Conservation (phyloP, 257 asterid genomes). For the Ehretia macrophylla region DNA sequence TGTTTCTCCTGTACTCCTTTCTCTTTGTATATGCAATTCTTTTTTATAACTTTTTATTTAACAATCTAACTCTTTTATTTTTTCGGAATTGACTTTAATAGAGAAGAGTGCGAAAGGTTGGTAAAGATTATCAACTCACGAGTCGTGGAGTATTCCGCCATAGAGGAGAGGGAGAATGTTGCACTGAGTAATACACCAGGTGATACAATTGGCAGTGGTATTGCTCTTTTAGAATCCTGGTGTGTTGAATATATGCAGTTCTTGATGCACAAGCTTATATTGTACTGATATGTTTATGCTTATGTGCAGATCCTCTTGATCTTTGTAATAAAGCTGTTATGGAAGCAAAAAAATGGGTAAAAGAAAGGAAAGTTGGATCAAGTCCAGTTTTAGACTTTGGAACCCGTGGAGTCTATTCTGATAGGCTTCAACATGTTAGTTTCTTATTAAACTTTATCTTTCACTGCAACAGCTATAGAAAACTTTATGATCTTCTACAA, state of each 20-base stretch:
- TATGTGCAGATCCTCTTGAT: conserved; percentile 43
- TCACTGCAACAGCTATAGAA: too few relatives aligned
- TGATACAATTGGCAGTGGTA: conserved; percentile 39
- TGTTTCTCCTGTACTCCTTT: too few relatives aligned
- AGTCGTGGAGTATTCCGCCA: conserved; percentile 40
- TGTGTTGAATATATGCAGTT: not conserved
- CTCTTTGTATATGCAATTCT: not conserved
- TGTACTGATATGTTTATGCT: conserved; percentile 7
- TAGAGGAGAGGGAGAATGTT: conserved; percentile 34
- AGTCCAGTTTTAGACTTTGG: conserved; percentile 39
- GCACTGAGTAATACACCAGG: conserved; percentile 22
- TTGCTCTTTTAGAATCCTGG: conserved; percentile 1
- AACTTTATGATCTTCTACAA: too few relatives aligned
- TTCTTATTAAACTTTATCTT: not conserved
- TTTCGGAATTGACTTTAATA: conserved; percentile 23
- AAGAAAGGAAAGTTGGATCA: conserved; percentile 55
- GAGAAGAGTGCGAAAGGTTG: conserved; percentile 79
- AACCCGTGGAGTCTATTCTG: conserved; percentile 25
- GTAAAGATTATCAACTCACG: conserved; percentile 56
- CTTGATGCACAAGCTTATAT: conserved; percentile 5
- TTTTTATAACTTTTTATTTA: not conserved
- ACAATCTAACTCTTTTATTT: conserved; percentile 2
- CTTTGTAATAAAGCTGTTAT: conserved; percentile 42
- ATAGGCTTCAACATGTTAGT: conserved; percentile 38
- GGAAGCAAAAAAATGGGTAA: conserved; percentile 78